Evolutionary conservation across 1,284 basidiomycete genomes (phyloP), one percentile per base, ranked within the genome.

Genomic region (Somion occarium): DNA sequence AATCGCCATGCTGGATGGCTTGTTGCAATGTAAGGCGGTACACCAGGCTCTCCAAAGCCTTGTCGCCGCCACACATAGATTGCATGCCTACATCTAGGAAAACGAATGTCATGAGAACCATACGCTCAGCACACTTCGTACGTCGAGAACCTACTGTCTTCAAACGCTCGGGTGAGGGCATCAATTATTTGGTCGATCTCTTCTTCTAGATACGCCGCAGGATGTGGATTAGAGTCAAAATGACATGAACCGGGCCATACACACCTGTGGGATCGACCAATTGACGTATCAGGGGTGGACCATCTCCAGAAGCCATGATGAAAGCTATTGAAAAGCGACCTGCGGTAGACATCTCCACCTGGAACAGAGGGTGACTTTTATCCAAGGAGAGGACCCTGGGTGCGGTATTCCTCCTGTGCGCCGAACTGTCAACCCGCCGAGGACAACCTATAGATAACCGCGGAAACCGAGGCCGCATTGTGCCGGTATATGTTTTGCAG

Each of bases 201-300:
- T 3, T 57, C 55, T 23, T 46, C 50, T 34, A 18, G 19, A 24
- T 13, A 20, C n/a, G 26, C 38, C 42, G 48, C 38, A 41, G 41
- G 51, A 24, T 12, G 50, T 27, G 12, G 25, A 5, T 25, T 26
- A 24, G 39, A 41, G 34, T 27, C 23, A 38, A 42, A 15, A 47
- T 24, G 25, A 30, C 24, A 38, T 7, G 13, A 44, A 22, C 13
- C 39, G 9, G 7, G 20, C 15, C 13, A 5, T 41, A 54, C 44
- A 50, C 53, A 61, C 59, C 59, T 54, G 59, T 46, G 27, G 58
- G 59, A 49, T 59, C 48, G 44, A 52, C 49, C 24, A 61, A 43
- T 38, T 49, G 53, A 34, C 56, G 58, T 15, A 59, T 41, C 51
- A 24, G 27, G 45, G 34, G 39, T 49, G 44, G 37, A 41, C 38